A percentile compares a stretch with the other conserved stretches of the same genome.
Evolutionary conservation across 805 yeast genomes (phyloP).

Genomic region (Spathaspora sp.): DNA sequence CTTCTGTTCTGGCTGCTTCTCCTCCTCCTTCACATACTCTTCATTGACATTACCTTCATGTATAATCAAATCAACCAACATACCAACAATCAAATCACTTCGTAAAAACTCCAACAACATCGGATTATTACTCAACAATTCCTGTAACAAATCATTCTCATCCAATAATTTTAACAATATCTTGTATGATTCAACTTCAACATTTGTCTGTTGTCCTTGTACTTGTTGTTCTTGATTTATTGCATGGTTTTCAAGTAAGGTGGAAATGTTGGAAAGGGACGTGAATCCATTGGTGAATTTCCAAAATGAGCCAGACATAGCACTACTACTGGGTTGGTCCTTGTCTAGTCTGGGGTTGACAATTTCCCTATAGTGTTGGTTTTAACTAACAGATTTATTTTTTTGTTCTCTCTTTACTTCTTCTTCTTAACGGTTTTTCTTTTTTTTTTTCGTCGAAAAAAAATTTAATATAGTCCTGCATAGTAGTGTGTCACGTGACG

Average conservation of each 20-base stretch:
- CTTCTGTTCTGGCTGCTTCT: conserved; percentile 2
- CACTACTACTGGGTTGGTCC: too few relatives aligned
- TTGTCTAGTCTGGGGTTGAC: too few relatives aligned
- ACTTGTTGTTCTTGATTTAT: conserved; percentile 13
- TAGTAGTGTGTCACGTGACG: too few relatives aligned
- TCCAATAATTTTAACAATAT: conserved; percentile 35
- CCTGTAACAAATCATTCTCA: conserved; percentile 42
- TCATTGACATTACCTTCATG: conserved; percentile 20
- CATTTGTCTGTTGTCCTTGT: background rate
- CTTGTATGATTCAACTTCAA: conserved; percentile 14
- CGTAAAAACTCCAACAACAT: conserved; percentile 39
- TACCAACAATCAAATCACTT: conserved; percentile 30
- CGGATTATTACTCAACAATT: conserved; percentile 39
- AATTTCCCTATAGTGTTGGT: background rate
- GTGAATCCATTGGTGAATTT: conserved; percentile 45
- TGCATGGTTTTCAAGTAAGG: conserved; percentile 33
- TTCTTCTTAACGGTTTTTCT: too few relatives aligned
- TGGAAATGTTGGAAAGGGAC: conserved; percentile 37
- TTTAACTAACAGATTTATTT: too few relatives aligned
- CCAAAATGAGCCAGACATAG: conserved; percentile 49
- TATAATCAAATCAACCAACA: conserved; percentile 38
- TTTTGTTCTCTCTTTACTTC: too few relatives aligned
- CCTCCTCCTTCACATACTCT: conserved; percentile 1
- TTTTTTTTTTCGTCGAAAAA: too few relatives aligned
- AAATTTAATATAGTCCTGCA: too few relatives aligned